Percentiles rank a stretch among this genome's conserved stretches.
Evolutionary conservation across 441 rosid species (phyloP).

Genomic region (Geranium incanum): DNA sequence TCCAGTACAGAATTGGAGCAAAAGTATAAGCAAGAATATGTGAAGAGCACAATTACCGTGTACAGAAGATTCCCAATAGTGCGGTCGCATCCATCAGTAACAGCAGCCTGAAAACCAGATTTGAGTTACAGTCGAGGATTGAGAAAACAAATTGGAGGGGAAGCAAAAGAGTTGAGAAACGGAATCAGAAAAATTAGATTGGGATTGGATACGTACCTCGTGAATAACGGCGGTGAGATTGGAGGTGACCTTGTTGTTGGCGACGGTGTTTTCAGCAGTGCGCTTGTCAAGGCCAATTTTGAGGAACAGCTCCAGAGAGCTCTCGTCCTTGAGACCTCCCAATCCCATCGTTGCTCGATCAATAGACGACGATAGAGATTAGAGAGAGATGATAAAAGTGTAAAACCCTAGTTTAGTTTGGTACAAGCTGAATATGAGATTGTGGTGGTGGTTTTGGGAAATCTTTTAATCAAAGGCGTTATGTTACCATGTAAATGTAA

Average conservation of each 20-base stretch:
- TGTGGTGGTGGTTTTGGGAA: background rate
- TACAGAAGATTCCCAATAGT: constrained; percentile 72
- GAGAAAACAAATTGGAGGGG: background rate
- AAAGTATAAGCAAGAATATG: background rate
- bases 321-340: constrained; percentile 32
- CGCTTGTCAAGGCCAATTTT: constrained; percentile 77
- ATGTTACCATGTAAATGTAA: no score
- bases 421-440: background rate
- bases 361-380: background rate
- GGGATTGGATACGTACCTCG: constrained; percentile 43
- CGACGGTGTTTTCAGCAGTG: constrained; percentile 68
- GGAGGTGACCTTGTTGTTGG: constrained; percentile 71
- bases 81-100: constrained; percentile 66
- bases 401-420: background rate
- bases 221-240: constrained; percentile 67
- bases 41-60: constrained; percentile 37
- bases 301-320: constrained; percentile 53
- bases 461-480: no score
- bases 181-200: no score
- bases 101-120: constrained; percentile 54
- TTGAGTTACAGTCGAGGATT: background rate
- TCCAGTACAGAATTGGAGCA: background rate
- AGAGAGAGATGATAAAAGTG: background rate
- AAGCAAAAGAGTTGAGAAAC: no score
- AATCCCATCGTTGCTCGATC: background rate